Percentiles rank a stretch among this genome's conserved stretches.
Conservation (phyloP, 352 stramenopile species). For the Pythium rishiriense region DNA sequence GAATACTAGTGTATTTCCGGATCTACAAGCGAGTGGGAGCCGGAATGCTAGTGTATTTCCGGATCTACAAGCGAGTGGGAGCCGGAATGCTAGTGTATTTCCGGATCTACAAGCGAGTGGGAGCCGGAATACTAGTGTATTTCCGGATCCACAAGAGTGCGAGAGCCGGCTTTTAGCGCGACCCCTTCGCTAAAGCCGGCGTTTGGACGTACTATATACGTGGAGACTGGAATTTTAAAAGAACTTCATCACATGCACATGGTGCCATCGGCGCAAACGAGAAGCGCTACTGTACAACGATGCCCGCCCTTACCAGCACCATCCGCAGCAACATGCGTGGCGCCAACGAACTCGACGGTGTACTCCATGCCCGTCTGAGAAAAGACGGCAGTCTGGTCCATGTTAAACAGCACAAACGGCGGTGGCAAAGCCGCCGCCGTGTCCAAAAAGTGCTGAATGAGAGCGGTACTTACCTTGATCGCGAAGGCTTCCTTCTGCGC, state of each 20-base stretch:
- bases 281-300: background rate
- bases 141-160: no score
- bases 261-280: background rate
- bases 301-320: background rate
- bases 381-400: slow-evolving; percentile 10
- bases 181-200: background rate
- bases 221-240: background rate
- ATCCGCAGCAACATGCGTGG: background rate
- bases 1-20: background rate
- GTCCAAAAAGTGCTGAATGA: slow-evolving; percentile 1
- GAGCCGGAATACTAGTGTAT: no score
- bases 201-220: background rate
- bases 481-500: background rate
- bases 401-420: slow-evolving; percentile 6
- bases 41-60: background rate
- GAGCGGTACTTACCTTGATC: background rate
- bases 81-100: background rate
- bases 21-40: background rate
- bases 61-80: background rate
- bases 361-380: background rate
- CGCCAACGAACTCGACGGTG: slow-evolving; percentile 11
- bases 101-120: background rate
- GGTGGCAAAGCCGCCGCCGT: background rate
- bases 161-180: background rate
- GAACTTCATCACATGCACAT: background rate